phyloP scores from a whole-genome alignment of 2,329 filamentous ascomycete species.

The Monilinia fructicola region DNA sequence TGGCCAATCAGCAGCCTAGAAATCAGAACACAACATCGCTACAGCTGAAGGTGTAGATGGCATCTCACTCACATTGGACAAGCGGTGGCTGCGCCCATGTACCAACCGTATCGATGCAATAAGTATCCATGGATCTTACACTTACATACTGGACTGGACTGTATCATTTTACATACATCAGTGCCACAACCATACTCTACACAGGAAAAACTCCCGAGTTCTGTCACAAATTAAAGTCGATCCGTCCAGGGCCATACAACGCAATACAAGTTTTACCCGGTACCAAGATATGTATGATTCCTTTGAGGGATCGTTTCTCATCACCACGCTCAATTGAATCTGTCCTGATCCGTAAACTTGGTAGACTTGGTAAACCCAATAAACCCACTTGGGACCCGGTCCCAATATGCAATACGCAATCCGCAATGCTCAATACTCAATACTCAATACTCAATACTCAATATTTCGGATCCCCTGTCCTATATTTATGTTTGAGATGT shows the following conservation, averaged over 20 bases:
- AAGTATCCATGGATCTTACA: no score
- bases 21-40: neutral
- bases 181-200: neutral
- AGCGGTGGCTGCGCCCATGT: conserved; percentile 22
- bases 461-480: conserved; percentile 19
- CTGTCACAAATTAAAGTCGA: conserved; percentile 1
- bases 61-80: conserved; percentile 22
- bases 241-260: neutral
- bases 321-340: conserved; percentile 14
- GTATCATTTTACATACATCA: neutral
- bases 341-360: conserved; percentile 10
- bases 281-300: neutral
- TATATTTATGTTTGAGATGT: conserved; percentile 5
- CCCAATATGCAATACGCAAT: no score
- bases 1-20: neutral
- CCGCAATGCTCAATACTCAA: conserved; percentile 18
- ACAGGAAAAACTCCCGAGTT: neutral
- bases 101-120: conserved; percentile 4
- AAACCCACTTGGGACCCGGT: conserved; percentile 8
- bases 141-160: no score
- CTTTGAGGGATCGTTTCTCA: neutral
- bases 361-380: conserved; percentile 12
- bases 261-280: neutral
- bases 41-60: conserved; percentile 20
- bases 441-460: conserved; percentile 17